A percentile compares a stretch with the other conserved stretches of the same genome.
phyloP scores from a whole-genome alignment of 2,329 filamentous ascomycete species.

The Colletotrichum euphorbiae region DNA sequence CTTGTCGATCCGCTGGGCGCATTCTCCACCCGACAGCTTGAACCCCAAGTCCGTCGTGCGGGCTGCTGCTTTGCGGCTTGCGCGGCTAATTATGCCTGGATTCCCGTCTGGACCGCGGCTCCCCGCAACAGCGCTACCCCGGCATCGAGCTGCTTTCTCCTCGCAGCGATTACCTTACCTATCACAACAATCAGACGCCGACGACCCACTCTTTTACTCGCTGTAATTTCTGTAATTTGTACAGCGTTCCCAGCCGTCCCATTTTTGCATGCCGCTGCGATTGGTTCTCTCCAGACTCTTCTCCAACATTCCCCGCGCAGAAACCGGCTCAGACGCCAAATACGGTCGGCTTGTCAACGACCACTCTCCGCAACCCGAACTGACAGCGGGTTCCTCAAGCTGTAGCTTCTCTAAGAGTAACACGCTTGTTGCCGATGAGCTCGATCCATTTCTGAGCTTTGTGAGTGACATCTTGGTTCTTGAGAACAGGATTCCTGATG shows the following conservation, averaged over 20 bases:
- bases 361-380: too few species aligned
- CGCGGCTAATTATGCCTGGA: too few species aligned
- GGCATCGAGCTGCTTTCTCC: neutral
- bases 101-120: too few species aligned
- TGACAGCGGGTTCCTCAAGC: too few species aligned
- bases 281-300: neutral
- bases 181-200: too few species aligned
- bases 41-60: slow-evolving; percentile 5
- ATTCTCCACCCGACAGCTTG: slow-evolving; percentile 22
- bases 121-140: neutral
- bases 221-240: neutral
- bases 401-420: too few species aligned
- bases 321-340: neutral
- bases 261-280: neutral
- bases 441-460: neutral
- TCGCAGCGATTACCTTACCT: too few species aligned
- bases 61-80: neutral
- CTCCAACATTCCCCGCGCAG: neutral
- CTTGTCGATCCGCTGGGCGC: slow-evolving; percentile 8
- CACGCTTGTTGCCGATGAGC: neutral
- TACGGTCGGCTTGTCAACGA: neutral
- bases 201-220: neutral
- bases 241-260: neutral
- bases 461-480: neutral
- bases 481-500: neutral